These are phyloP conservation scores for Zalaria sp. DNA, from an alignment of 2,329 filamentous ascomycete genomes.

Conservation along the genomic window DNA sequence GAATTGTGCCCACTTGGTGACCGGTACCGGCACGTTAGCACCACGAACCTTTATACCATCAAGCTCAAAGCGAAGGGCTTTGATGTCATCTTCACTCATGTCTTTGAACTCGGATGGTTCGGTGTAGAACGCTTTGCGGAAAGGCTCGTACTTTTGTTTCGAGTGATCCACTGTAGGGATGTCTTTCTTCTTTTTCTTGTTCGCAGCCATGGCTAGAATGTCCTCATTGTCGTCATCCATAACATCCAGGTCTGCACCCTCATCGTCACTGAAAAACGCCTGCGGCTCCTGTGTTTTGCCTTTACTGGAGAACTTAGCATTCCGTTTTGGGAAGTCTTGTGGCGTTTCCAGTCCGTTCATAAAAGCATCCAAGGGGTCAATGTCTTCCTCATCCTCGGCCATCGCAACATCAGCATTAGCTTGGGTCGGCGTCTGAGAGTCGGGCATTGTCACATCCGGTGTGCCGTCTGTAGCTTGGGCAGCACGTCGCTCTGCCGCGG, in stretches of 20 bases:
- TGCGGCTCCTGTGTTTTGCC: conserved; percentile 56
- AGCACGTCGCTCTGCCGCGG: conserved; percentile 66
- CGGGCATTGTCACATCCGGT: conserved; percentile 31
- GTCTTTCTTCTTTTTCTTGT: conserved; percentile 85
- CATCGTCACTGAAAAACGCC: conserved; percentile 73
- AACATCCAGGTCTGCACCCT: conserved; percentile 53
- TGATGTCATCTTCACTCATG: conserved; percentile 73
- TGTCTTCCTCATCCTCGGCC: conserved; percentile 49
- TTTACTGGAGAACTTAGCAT: conserved; percentile 15
- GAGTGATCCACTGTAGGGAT: conserved; percentile 76
- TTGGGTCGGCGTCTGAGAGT: conserved; percentile 19
- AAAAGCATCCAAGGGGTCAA: conserved; percentile 92
- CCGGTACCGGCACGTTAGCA: conserved; percentile 78
- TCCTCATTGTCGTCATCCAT: conserved; percentile 51
- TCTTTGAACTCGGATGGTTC: conserved; percentile 73
- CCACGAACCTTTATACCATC: conserved; percentile 92
- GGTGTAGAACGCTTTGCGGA: conserved; percentile 90
- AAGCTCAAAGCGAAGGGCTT: conserved; percentile 68
- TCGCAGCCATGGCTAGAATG: conserved; percentile 43
- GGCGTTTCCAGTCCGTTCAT: conserved; percentile 59
- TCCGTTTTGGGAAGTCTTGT: conserved; percentile 17
- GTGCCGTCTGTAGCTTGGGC: conserved; percentile 26
- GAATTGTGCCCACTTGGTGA: conserved; percentile 93
- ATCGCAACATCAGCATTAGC: conserved; percentile 10
- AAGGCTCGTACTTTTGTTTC: conserved; percentile 71